Conservation (phyloP, 176 grass and related monocot species). For the Triticum turgidum region DNA sequence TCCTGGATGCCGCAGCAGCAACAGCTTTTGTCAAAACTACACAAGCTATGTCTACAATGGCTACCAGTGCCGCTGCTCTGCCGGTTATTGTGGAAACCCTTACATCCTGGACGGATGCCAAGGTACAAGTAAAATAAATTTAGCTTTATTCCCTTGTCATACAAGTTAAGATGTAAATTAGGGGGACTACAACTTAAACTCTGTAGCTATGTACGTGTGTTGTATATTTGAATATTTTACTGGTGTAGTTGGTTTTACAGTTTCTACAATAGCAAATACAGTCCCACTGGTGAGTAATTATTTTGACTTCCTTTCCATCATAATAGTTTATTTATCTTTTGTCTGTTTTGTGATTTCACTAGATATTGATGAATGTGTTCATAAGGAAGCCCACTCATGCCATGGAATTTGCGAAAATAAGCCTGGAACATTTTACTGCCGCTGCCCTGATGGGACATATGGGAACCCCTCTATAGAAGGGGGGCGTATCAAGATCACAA, state of each 20-base stretch:
- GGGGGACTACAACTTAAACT: not conserved
- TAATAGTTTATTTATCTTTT: not conserved
- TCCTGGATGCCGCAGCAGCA: conserved; percentile 15
- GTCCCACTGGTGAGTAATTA: not conserved
- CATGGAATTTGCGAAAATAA: not conserved
- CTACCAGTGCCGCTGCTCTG: conserved; percentile 32
- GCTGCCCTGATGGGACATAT: not conserved
- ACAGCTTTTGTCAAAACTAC: conserved; percentile 36
- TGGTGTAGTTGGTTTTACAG: not conserved
- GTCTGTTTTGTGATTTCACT: not conserved
- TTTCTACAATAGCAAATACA: not conserved
- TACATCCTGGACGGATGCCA: conserved; percentile 28
- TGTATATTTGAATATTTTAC: not conserved
- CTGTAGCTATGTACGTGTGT: not conserved
- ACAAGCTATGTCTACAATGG: not conserved
- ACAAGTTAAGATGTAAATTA: not conserved
- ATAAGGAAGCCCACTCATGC: not conserved
- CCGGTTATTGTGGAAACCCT: conserved; percentile 57
- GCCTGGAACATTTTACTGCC: conserved; percentile 6
- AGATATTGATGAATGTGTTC: conserved; percentile 12
- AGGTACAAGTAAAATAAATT: conserved; percentile 23
- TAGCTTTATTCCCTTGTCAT: not conserved
- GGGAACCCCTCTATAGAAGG: not conserved
- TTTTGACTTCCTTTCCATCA: not conserved
- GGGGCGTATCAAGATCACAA: not conserved